Conservation (phyloP, 176 grass and related monocot species). For the Zoysia pacifica region DNA sequence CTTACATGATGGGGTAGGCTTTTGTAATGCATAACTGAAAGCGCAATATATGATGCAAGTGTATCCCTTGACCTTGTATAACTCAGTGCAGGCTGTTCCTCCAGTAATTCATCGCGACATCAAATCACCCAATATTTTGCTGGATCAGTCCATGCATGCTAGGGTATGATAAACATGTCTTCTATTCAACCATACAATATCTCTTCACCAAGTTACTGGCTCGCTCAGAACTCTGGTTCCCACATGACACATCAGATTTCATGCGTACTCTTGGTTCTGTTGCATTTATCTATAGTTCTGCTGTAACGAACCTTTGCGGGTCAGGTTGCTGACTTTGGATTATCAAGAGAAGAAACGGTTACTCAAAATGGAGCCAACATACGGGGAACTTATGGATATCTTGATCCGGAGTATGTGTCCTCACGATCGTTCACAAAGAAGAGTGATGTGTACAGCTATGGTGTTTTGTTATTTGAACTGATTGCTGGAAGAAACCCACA, state of each 20-base stretch:
- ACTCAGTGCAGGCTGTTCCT: slow-evolving; percentile 82
- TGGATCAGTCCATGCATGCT: slow-evolving; percentile 86
- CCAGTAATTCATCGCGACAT: slow-evolving; percentile 89
- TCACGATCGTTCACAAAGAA: slow-evolving; percentile 93
- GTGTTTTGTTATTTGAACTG: slow-evolving; percentile 88
- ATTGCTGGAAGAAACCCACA: slow-evolving; percentile 89
- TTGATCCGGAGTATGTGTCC: slow-evolving; percentile 90
- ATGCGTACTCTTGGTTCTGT: slow-evolving; percentile 1
- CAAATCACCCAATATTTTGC: slow-evolving; percentile 93
- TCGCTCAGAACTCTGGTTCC: neutral
- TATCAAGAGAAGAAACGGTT: slow-evolving; percentile 88
- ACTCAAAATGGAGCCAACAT: slow-evolving; percentile 68
- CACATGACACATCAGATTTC: neutral
- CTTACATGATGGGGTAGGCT: slow-evolving; percentile 88
- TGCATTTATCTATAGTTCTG: slow-evolving; percentile 10
- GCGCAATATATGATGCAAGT: slow-evolving; percentile 3
- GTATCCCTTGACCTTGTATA: slow-evolving; percentile 34
- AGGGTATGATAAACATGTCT: slow-evolving; percentile 60
- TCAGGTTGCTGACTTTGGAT: slow-evolving; percentile 96
- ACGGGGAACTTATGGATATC: slow-evolving; percentile 85
- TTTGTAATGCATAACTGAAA: slow-evolving; percentile 29
- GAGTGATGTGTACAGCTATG: slow-evolving; percentile 97
- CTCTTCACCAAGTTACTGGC: neutral
- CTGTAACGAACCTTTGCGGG: slow-evolving; percentile 25
- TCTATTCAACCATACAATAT: neutral